Evolutionary conservation across 2,329 filamentous ascomycete species (phyloP), one percentile per base, ranked within the genome.

Genomic region (Penicillium corylophilum): DNA sequence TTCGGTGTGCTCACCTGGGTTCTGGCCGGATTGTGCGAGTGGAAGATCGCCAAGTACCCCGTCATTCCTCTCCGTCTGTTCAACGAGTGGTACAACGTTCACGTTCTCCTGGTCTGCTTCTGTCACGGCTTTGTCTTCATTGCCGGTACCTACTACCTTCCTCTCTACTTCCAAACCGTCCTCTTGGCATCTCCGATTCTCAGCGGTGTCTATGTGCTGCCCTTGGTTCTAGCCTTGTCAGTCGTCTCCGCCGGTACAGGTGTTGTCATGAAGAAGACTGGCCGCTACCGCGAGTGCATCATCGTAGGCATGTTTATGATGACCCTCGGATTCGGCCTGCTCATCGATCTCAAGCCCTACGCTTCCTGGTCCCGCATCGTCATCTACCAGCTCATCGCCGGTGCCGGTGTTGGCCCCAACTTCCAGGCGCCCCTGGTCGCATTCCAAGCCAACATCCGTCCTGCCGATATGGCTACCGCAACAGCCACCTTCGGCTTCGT

Each of bases 121-220:
- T 79, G 82, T 55, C 89, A 95, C 68, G 86, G 86, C 40, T 82
- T 86, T 60, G 84, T 88, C 57, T 93, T 93, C 76, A 90, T 93
- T 64, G 82, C 86, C 0, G 84, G 82, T 26, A 84, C 82, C 55
- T 95, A 93, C 77, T 95, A 88, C 74, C 78, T 95, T 4, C 90
- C 90, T 0, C 79, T 95, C 2, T 96, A 95, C 76, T 93, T 91
- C 72, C 90, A 95, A 72, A 82, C 86, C 46, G 84, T 89, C 46
- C 78, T 89, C 39, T 81, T 87, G 44, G 83, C 83, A 2, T 79
- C 80, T 0, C 86, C 89, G 0, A 81, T 92, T 31, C 74, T 87
- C 26, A 88, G 85, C 1, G 90, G 90, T 44, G 83, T 92, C 44
- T 90, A 90, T 64, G 70, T 90, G 15, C 77, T 94, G 13, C 86